Conservation (phyloP, 345 rosid genomes). For the Syzygium aromaticum region DNA sequence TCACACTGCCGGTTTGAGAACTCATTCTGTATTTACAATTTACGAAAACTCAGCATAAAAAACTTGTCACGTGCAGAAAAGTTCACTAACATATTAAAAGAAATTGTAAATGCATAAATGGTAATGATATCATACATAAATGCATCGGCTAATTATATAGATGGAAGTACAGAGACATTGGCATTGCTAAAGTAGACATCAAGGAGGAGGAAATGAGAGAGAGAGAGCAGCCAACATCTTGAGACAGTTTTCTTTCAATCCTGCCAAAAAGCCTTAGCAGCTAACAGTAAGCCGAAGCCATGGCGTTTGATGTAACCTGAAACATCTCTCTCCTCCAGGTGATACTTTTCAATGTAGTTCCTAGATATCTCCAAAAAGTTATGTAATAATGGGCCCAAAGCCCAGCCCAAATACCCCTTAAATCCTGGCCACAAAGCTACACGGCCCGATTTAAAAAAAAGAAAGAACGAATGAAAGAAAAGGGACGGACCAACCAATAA, state of each 20-base stretch:
- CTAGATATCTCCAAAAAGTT: background rate
- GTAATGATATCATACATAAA: background rate
- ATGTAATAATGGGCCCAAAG: background rate
- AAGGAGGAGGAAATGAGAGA: background rate
- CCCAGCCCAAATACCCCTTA: background rate
- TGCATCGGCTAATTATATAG: background rate
- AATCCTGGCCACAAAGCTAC: background rate
- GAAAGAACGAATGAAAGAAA: background rate
- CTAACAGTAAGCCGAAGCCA: background rate
- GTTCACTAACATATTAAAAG: background rate
- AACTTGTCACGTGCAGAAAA: background rate
- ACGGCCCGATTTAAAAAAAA: background rate
- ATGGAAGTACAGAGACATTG: background rate
- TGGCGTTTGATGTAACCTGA: background rate
- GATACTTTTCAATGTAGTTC: background rate
- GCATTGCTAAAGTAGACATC: background rate
- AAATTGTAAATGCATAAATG: background rate
- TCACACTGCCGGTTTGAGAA: no score
- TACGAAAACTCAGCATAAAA: background rate
- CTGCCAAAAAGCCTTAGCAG: background rate
- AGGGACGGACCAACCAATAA: background rate
- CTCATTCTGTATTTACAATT: no score
- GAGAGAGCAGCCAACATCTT: background rate
- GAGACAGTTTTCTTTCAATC: background rate
- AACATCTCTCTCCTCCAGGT: background rate